Evolutionary conservation across 225 moss, liverwort and hornwort genomes (phyloP), one percentile per base, ranked within the genome.

Genomic region (Polytrichum commune): DNA sequence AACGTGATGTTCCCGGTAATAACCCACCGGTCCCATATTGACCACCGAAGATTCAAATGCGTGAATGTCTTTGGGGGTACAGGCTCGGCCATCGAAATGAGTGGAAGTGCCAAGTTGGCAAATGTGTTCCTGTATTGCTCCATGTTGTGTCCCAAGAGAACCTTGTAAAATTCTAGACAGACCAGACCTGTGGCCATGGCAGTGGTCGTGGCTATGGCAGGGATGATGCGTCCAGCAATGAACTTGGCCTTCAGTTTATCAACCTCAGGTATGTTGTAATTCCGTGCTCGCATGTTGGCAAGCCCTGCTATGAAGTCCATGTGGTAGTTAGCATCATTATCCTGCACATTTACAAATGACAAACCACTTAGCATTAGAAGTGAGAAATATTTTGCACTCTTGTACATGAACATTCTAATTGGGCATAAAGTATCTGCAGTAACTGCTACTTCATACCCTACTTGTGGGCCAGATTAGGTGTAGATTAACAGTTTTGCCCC

Each of bases 261-360:
- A 29, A 76, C 76, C 62, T 76, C 69, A 1, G 69, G 62, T 7
- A 76, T 76, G 55, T 69, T 70, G 38, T 69, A 76, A 29, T 76
- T 76, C 24, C 89, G 83, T 5, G 89, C 89, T 4, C 89, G 86
- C 89, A 89, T 89, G 7, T 89, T 89, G 28, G 89, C 89, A 0
- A 89, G 79, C 0, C 89, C 89, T 5, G 86, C 89, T 28, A 89
- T 89, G 64, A 89, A 74, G 65, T 89, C 89, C 89, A 89, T 89
- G 28, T 89, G 89, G 61, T 75, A 89, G 64, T 89, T 89, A 13
- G 89, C 73, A 35, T 89, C 89, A 18, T 89, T 81, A 22, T 89
- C 89, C 86, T 46, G 46, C 46, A 46, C 46, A 46, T 46, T 10
- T 24, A 6, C 20, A 24, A 23, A 23, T 20, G 58, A 20, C 20